Conservation (phyloP, 140 eudicot species). For the Senecio squalidus region DNA sequence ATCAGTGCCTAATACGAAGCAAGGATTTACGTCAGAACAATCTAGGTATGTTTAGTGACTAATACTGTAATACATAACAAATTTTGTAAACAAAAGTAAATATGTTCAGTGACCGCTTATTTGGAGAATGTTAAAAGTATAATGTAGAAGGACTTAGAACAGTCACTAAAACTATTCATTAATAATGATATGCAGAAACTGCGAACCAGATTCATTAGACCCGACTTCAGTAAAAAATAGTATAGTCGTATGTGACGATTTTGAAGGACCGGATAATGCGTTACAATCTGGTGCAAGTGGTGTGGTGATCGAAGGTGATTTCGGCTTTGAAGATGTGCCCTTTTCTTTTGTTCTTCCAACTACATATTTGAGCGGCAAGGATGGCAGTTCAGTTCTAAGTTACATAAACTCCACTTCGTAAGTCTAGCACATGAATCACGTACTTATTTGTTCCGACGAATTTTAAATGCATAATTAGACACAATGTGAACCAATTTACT, state of each 20-base stretch:
- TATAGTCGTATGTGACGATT: slow-evolving; percentile 53
- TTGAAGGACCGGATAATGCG: slow-evolving; percentile 19
- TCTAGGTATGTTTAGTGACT: slow-evolving; percentile 37
- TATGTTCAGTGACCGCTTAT: no score
- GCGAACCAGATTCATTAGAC: slow-evolving; percentile 43
- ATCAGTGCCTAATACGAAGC: slow-evolving; percentile 43
- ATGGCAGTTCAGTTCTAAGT: slow-evolving; percentile 30
- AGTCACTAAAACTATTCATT: neutral
- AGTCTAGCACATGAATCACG: neutral
- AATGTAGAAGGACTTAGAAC: neutral
- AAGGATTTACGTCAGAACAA: slow-evolving; percentile 29
- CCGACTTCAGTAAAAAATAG: slow-evolving; percentile 38
- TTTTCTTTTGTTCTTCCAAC: slow-evolving; percentile 41
- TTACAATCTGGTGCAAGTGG: slow-evolving; percentile 49
- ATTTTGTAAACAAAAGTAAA: no score
- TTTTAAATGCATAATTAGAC: neutral
- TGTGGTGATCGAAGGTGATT: slow-evolving; percentile 34
- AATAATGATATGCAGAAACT: slow-evolving; percentile 27
- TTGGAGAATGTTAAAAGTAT: no score
- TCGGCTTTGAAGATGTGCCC: slow-evolving; percentile 36
- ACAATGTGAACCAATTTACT: neutral
- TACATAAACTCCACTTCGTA: slow-evolving; percentile 47
- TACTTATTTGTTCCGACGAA: neutral
- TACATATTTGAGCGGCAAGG: slow-evolving; percentile 36
- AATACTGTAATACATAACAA: no score